phyloP scores from a whole-genome alignment of 2,329 filamentous ascomycete species.

The Berkeleyomyces rouxiae region DNA sequence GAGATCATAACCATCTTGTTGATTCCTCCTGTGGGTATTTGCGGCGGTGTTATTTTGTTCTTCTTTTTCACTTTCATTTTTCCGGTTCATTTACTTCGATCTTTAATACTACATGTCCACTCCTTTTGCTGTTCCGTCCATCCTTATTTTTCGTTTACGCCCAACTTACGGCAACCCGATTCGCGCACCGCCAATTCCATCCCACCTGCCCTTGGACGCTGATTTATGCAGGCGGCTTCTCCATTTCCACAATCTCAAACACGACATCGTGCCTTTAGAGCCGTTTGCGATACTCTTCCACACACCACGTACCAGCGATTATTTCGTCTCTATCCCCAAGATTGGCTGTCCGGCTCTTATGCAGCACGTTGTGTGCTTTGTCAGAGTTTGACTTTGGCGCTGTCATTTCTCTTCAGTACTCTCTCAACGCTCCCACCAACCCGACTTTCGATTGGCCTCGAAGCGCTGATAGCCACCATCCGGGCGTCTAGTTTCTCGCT shows the following conservation, averaged over 20 bases:
- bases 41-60: background rate
- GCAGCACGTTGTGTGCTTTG: background rate
- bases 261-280: background rate
- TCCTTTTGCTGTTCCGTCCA: background rate
- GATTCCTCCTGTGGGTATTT: background rate
- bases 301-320: no score
- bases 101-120: background rate
- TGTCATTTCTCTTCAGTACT: background rate
- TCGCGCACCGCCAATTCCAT: background rate
- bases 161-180: background rate
- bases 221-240: background rate
- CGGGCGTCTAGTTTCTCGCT: background rate
- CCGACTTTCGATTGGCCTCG: background rate
- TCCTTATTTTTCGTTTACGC: background rate
- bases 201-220: background rate
- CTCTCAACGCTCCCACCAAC: background rate
- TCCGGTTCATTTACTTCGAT: background rate
- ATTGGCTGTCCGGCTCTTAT: background rate
- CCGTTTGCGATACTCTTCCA: background rate
- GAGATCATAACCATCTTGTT: background rate
- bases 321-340: background rate
- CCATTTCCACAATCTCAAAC: background rate
- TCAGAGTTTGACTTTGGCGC: background rate
- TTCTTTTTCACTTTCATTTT: background rate
- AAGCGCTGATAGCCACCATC: background rate